A percentile compares a stretch with the other conserved stretches of the same genome.
Conservation (phyloP, 2,329 filamentous ascomycete species). For the Aspergillus sp. region DNA sequence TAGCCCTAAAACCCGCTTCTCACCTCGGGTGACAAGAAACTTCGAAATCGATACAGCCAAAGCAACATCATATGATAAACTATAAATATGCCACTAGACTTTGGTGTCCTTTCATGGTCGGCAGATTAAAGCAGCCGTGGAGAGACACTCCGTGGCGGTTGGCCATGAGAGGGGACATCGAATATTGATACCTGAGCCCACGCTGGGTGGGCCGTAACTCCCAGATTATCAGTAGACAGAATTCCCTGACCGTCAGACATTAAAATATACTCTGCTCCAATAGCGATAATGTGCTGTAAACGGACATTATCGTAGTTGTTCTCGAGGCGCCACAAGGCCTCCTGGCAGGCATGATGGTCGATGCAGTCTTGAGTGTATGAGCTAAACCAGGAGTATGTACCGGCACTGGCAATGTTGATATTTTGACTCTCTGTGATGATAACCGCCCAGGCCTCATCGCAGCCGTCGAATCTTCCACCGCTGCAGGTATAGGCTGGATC, state of each 20-base stretch:
- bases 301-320: slow-evolving; percentile 7
- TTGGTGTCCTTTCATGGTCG: too few relatives aligned
- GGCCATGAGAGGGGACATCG: slow-evolving; percentile 2
- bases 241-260: neutral
- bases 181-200: slow-evolving; percentile 9
- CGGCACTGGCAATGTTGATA: slow-evolving; percentile 2
- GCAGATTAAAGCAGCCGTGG: too few relatives aligned
- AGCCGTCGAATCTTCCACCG: neutral
- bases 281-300: slow-evolving; percentile 7
- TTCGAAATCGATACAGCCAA: too few relatives aligned
- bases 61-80: too few relatives aligned
- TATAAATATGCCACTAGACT: too few relatives aligned
- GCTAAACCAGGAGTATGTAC: slow-evolving; percentile 12
- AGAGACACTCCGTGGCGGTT: neutral
- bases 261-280: slow-evolving; percentile 6
- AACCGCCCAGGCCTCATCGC: slow-evolving; percentile 8
- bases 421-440: slow-evolving; percentile 7
- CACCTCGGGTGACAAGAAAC: too few relatives aligned
- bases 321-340: slow-evolving; percentile 1
- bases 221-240: slow-evolving; percentile 1
- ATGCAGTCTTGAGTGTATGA: slow-evolving; percentile 11
- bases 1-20: too few relatives aligned
- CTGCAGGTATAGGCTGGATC: slow-evolving; percentile 5
- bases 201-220: slow-evolving; percentile 1
- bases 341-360: slow-evolving; percentile 3